Percentiles rank a stretch among this genome's conserved stretches.
These are phyloP conservation scores for Phytophthora fragariae DNA, from an alignment of 352 stramenopile genomes.

Conservation along the genomic window DNA sequence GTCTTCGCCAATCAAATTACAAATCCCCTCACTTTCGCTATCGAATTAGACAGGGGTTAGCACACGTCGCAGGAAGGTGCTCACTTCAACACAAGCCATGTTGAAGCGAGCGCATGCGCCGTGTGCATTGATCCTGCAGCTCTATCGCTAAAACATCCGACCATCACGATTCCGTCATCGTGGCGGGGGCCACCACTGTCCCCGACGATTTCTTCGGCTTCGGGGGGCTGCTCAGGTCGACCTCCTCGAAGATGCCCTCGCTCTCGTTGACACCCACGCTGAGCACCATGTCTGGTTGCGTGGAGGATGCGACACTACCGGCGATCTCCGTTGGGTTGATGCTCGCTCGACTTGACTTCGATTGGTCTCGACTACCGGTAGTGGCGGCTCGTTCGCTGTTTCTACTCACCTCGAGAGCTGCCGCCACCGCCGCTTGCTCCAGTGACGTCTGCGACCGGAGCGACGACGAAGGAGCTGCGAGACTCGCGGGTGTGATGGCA, in stretches of 20 bases:
- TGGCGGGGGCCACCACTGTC: slow-evolving; percentile 10
- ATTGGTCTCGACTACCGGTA: too few species aligned
- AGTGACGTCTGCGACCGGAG: slow-evolving; percentile 23
- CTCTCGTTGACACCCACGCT: slow-evolving; percentile 53
- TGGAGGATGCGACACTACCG: not conserved
- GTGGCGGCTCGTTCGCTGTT: slow-evolving; percentile 6
- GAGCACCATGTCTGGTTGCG: slow-evolving; percentile 16
- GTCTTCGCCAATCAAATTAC: slow-evolving; percentile 50
- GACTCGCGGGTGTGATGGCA: slow-evolving; percentile 24
- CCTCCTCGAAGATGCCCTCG: slow-evolving; percentile 60
- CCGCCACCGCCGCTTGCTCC: slow-evolving; percentile 16
- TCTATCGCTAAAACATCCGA: not conserved
- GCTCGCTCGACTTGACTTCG: slow-evolving; percentile 3
- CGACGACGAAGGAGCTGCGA: slow-evolving; percentile 25
- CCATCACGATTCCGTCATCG: slow-evolving; percentile 12
- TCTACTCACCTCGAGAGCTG: slow-evolving; percentile 22
- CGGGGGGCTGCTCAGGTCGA: slow-evolving; percentile 28
- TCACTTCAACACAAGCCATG: slow-evolving; percentile 8
- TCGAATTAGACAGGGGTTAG: slow-evolving; percentile 14
- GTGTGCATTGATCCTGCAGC: not conserved
- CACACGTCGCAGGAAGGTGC: slow-evolving; percentile 34
- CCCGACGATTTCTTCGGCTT: slow-evolving; percentile 20
- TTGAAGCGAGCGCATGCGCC: too few species aligned
- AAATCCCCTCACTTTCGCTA: slow-evolving; percentile 15
- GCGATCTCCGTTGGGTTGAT: slow-evolving; percentile 12